A percentile compares a stretch with the other conserved stretches of the same genome.
These are phyloP conservation scores for Leccinum ochraceum DNA, from an alignment of 768 basidiomycete genomes.

Conservation along the genomic window DNA sequence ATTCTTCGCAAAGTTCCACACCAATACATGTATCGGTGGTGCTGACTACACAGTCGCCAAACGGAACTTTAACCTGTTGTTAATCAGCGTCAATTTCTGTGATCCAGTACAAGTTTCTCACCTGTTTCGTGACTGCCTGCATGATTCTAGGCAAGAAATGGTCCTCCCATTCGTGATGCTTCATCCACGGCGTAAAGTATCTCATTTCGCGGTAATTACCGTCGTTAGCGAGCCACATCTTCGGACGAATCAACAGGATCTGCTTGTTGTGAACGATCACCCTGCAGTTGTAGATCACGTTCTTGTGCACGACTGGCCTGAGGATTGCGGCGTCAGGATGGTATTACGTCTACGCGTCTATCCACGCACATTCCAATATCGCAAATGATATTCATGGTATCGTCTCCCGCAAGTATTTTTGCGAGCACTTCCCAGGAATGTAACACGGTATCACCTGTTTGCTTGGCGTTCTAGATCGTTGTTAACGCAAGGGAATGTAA, in stretches of 20 bases:
- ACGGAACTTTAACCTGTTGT: constrained; percentile 81
- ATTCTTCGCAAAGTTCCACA: constrained; percentile 94
- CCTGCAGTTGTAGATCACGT: constrained; percentile 96
- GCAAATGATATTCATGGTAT: constrained; percentile 83
- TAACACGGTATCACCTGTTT: constrained; percentile 86
- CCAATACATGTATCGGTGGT: constrained; percentile 96
- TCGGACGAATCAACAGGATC: constrained; percentile 94
- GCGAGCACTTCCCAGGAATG: constrained; percentile 98
- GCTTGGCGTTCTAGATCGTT: neutral
- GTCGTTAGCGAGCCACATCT: constrained; percentile 99
- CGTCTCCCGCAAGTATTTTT: constrained; percentile 82
- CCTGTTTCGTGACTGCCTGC: constrained; percentile 86
- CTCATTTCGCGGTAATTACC: constrained; percentile 92
- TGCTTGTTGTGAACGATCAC: constrained; percentile 83
- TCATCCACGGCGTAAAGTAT: constrained; percentile 95
- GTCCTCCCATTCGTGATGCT: constrained; percentile 87
- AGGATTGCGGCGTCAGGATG: constrained; percentile 4
- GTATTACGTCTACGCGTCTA: neutral
- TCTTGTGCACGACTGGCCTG: constrained; percentile 98
- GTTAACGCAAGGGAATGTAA: neutral
- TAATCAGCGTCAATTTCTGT: neutral
- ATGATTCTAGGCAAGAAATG: constrained; percentile 91
- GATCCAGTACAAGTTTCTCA: constrained; percentile 26
- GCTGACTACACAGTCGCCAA: constrained; percentile 93
- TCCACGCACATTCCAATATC: constrained; percentile 89